A percentile compares a stretch with the other conserved stretches of the same genome.
Evolutionary conservation across 345 rosid genomes (phyloP).

Genomic region (Erucastrum elatum): DNA sequence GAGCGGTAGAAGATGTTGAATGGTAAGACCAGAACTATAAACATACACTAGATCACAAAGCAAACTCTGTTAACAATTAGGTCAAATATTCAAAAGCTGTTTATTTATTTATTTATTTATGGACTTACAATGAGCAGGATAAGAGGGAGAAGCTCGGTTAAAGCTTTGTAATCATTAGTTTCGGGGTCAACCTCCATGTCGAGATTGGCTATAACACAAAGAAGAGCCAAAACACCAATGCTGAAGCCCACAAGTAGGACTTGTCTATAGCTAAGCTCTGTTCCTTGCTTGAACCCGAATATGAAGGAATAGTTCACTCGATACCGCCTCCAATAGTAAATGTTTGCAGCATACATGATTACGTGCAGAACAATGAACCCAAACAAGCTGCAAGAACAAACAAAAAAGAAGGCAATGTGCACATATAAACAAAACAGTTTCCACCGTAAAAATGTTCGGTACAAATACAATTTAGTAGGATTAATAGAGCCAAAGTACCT

Average conservation of each 20-base stretch:
- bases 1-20: conserved; percentile 42
- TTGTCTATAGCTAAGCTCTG: conserved; percentile 64
- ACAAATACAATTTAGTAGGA: neutral
- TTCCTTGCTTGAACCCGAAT: conserved; percentile 72
- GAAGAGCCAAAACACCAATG: conserved; percentile 52
- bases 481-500: conserved; percentile 35
- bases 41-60: conserved; percentile 29
- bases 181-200: conserved; percentile 57
- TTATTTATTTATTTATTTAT: neutral
- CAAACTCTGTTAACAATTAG: neutral
- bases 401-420: neutral
- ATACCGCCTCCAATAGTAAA: conserved; percentile 45
- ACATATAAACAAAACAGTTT: neutral
- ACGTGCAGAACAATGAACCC: conserved; percentile 48
- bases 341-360: conserved; percentile 42
- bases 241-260: conserved; percentile 54
- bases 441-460: neutral
- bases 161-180: conserved; percentile 44
- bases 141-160: conserved; percentile 54
- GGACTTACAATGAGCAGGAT: conserved; percentile 41
- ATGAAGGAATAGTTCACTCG: conserved; percentile 63
- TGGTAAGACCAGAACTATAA: conserved; percentile 33
- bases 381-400: conserved; percentile 42
- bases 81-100: neutral
- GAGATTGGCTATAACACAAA: conserved; percentile 55